Evolutionary conservation across 495 filamentous ascomycete species (phyloP).

Genomic region (Parathielavia appendiculata): DNA sequence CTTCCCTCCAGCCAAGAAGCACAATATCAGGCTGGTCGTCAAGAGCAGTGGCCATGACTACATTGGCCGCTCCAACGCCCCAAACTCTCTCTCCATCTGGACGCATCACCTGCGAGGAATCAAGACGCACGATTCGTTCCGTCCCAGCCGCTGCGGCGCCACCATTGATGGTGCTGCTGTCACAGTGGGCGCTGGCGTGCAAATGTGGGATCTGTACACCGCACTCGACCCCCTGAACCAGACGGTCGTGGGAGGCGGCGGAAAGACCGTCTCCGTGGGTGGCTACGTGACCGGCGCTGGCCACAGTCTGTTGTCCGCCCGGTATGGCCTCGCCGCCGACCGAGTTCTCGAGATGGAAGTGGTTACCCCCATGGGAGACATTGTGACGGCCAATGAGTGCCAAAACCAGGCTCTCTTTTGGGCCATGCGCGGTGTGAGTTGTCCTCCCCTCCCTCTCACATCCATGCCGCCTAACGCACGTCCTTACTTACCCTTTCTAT

Average conservation of each 20-base stretch:
- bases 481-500: neutral
- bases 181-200: conserved; percentile 37
- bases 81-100: conserved; percentile 52
- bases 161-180: conserved; percentile 34
- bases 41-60: conserved; percentile 61
- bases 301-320: conserved; percentile 49
- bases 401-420: conserved; percentile 60
- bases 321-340: conserved; percentile 59
- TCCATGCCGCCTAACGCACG: neutral
- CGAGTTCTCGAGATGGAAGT: conserved; percentile 59
- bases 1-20: conserved; percentile 31
- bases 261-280: conserved; percentile 31
- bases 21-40: conserved; percentile 58
- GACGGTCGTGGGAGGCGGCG: conserved; percentile 35
- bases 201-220: conserved; percentile 35
- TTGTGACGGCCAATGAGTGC: conserved; percentile 50
- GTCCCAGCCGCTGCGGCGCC: conserved; percentile 34
- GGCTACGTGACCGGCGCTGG: conserved; percentile 60
- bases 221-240: conserved; percentile 30
- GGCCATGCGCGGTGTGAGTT: conserved; percentile 56
- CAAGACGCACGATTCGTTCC: conserved; percentile 36
- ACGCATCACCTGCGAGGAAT: conserved; percentile 40
- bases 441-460: neutral
- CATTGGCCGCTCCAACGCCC: conserved; percentile 48
- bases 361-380: conserved; percentile 50